Evolutionary conservation across 1,284 basidiomycete genomes (phyloP).

Genomic region (Cryptococcus sp.): DNA sequence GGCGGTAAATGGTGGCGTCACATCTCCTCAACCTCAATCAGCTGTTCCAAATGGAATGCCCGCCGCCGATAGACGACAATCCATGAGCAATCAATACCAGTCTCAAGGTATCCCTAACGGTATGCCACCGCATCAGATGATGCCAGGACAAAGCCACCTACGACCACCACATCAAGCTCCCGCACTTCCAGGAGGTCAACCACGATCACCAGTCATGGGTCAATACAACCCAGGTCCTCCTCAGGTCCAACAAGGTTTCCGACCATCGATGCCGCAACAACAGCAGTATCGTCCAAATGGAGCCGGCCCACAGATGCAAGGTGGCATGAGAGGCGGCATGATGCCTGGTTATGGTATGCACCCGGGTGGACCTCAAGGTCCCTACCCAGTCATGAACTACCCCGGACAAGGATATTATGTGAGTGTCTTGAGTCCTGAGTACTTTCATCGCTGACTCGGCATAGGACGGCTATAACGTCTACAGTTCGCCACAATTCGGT

Average conservation of each 20-base stretch:
- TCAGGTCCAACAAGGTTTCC: slow-evolving; percentile 30
- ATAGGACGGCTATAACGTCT: slow-evolving; percentile 4
- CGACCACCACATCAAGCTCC: slow-evolving; percentile 20
- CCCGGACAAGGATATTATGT: slow-evolving; percentile 31
- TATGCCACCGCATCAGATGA: slow-evolving; percentile 11
- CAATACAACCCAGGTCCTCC: slow-evolving; percentile 18
- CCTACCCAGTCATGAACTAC: slow-evolving; percentile 35
- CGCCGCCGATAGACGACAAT: slow-evolving; percentile 27
- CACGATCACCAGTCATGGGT: slow-evolving; percentile 28
- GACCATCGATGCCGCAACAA: slow-evolving; percentile 8
- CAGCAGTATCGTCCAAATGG: neutral
- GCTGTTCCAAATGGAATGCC: slow-evolving; percentile 12
- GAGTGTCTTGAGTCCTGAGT: slow-evolving; percentile 11
- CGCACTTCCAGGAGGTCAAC: slow-evolving; percentile 19
- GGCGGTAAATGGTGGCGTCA: slow-evolving; percentile 7
- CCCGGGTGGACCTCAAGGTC: slow-evolving; percentile 21
- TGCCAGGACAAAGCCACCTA: slow-evolving; percentile 10
- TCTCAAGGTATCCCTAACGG: slow-evolving; percentile 23
- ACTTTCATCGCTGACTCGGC: neutral
- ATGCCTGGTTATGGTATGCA: slow-evolving; percentile 28
- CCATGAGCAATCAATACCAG: slow-evolving; percentile 18
- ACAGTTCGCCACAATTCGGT: neutral
- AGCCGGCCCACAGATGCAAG: slow-evolving; percentile 12
- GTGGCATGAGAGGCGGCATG: slow-evolving; percentile 4
- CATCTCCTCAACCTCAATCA: slow-evolving; percentile 13